Percentiles rank a stretch among this genome's conserved stretches.
phyloP scores from a whole-genome alignment of 257 asterid genomes.

The Cruciata laevipes region DNA sequence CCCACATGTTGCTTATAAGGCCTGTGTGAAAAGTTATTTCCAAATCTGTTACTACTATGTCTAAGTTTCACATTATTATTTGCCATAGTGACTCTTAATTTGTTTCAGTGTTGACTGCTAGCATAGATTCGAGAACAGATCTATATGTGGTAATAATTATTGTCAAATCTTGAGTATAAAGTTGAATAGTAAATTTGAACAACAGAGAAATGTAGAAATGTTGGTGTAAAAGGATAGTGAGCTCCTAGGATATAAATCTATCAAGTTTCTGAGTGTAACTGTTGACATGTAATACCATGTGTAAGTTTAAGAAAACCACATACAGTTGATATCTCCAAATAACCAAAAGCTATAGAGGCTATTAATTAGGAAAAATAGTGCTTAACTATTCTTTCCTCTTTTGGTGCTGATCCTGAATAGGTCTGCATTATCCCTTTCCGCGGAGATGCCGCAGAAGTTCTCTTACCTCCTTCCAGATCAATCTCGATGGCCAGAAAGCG shows the following conservation, averaged over 20 bases:
- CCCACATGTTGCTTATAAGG: background rate
- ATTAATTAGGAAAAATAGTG: background rate
- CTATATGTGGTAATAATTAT: background rate
- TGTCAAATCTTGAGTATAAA: background rate
- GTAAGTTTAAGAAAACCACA: background rate
- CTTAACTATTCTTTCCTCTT: conserved; percentile 5
- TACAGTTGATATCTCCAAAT: background rate
- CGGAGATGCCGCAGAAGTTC: conserved; percentile 99
- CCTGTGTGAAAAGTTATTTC: background rate
- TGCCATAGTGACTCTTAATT: background rate
- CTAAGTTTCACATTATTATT: background rate
- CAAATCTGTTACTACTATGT: background rate
- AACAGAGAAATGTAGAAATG: background rate
- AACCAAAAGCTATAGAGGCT: background rate
- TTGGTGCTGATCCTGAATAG: conserved; percentile 35
- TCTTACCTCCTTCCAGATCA: conserved; percentile 96
- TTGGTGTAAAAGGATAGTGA: background rate
- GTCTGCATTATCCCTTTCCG: conserved; percentile 95
- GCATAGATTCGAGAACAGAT: background rate
- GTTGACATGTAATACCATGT: background rate
- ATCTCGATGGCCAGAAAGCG: conserved; percentile 97
- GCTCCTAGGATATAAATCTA: background rate
- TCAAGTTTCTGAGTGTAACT: background rate
- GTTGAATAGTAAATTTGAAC: background rate
- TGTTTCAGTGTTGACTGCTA: background rate